phyloP scores from a whole-genome alignment of 1,284 basidiomycete species.

The Boletus nobilissimus region DNA sequence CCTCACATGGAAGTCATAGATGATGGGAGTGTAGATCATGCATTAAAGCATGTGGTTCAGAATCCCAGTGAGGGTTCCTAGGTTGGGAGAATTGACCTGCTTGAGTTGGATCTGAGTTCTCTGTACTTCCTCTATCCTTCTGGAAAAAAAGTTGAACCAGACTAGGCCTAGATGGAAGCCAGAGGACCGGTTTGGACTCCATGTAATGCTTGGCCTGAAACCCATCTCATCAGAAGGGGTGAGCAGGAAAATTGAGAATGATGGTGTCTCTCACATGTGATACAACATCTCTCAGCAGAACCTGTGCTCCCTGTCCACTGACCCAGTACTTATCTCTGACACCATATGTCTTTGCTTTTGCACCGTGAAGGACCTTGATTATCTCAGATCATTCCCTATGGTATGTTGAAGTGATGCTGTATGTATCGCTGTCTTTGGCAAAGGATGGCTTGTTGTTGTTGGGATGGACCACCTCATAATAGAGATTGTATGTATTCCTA shows the following conservation, averaged over 20 bases:
- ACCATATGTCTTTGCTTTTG: constrained; percentile 20
- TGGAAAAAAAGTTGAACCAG: constrained; percentile 23
- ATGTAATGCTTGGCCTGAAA: constrained; percentile 1
- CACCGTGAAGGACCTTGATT: not conserved
- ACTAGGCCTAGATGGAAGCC: constrained; percentile 15
- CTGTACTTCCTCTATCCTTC: constrained; percentile 5
- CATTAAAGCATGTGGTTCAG: constrained; percentile 25
- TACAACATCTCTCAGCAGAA: constrained; percentile 7
- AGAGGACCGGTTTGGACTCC: constrained; percentile 11
- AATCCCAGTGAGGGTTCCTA: constrained; percentile 24
- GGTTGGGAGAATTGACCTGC: constrained; percentile 13
- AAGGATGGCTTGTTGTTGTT: constrained; percentile 17
- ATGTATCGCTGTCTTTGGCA: constrained; percentile 28
- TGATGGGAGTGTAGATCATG: not conserved
- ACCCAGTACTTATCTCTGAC: constrained; percentile 25
- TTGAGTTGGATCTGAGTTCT: not conserved
- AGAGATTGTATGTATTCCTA: constrained; percentile 26
- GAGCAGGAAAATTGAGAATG: too few relatives aligned
- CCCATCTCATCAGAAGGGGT: not conserved
- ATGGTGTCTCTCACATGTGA: not conserved
- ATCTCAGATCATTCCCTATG: constrained; percentile 1
- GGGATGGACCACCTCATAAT: constrained; percentile 17
- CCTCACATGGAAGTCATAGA: constrained; percentile 21
- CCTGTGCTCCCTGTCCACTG: not conserved
- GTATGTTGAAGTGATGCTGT: not conserved